Percentiles rank a stretch among this genome's conserved stretches.
These are phyloP conservation scores for Diplotaxis tenuifolia DNA, from an alignment of 345 rosid genomes.

Conservation along the genomic window DNA sequence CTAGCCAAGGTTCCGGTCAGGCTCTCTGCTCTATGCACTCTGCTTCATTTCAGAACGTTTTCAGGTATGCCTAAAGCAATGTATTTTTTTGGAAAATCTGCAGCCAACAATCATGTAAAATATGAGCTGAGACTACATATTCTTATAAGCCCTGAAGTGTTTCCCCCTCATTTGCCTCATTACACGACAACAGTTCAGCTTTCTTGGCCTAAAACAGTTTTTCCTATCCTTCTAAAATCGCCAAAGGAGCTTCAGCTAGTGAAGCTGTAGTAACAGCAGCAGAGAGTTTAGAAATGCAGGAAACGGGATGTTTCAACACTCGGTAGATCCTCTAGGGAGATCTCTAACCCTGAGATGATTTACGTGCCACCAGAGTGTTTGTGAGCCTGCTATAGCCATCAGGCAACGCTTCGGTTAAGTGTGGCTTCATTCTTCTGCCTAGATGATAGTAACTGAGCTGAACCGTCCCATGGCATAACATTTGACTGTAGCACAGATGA, in stretches of 20 bases:
- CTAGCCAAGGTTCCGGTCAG: too few species aligned
- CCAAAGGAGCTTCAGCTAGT: constrained; percentile 58
- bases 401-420: constrained; percentile 35
- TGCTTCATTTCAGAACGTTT: constrained; percentile 36
- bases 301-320: constrained; percentile 55
- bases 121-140: too few species aligned
- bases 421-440: constrained; percentile 42
- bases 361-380: constrained; percentile 82
- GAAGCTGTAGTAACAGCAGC: constrained; percentile 43
- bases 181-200: constrained; percentile 42
- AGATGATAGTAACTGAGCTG: too few species aligned
- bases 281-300: constrained; percentile 75
- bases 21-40: too few species aligned
- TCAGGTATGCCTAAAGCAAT: constrained; percentile 36
- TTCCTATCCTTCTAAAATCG: constrained; percentile 87
- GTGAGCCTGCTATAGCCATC: constrained; percentile 65
- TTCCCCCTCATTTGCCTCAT: constrained; percentile 57
- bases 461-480: too few species aligned
- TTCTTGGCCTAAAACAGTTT: constrained; percentile 50
- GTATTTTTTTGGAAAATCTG: constrained; percentile 53
- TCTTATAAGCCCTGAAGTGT: too few species aligned
- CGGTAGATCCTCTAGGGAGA: constrained; percentile 61
- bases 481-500: too few species aligned
- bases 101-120: constrained; percentile 88
- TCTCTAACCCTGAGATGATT: constrained; percentile 66